Evolutionary conservation across 2,329 filamentous ascomycete genomes (phyloP).

Genomic region (Penicillium aurantiogriseum): DNA sequence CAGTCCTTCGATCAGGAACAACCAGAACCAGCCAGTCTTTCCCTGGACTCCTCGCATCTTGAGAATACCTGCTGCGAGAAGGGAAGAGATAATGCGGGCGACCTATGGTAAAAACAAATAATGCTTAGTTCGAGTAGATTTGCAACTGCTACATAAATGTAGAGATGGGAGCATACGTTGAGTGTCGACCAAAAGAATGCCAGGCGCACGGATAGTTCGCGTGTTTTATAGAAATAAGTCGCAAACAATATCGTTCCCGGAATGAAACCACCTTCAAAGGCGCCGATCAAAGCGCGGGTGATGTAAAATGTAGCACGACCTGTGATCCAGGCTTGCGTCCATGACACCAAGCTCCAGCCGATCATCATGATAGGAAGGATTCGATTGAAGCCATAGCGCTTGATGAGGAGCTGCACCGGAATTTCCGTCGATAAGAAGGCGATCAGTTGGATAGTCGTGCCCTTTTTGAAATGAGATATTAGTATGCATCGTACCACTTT

Average conservation of each 20-base stretch:
- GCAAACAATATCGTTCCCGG: slow-evolving; percentile 57
- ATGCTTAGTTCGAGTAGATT: not conserved
- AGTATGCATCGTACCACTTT: slow-evolving; percentile 34
- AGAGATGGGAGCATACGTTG: slow-evolving; percentile 25
- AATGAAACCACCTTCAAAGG: slow-evolving; percentile 57
- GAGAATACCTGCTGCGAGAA: slow-evolving; percentile 39
- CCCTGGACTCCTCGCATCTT: slow-evolving; percentile 31
- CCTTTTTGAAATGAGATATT: slow-evolving; percentile 28
- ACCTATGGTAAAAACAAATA: slow-evolving; percentile 37
- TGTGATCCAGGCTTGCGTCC: slow-evolving; percentile 45
- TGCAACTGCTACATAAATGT: not conserved
- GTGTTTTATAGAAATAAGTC: slow-evolving; percentile 65
- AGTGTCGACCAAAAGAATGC: not conserved
- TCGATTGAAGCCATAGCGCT: slow-evolving; percentile 54
- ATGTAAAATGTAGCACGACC: slow-evolving; percentile 42
- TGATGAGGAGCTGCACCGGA: slow-evolving; percentile 57
- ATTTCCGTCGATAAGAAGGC: slow-evolving; percentile 55
- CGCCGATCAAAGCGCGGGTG: slow-evolving; percentile 44
- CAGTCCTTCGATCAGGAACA: slow-evolving; percentile 58
- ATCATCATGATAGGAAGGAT: slow-evolving; percentile 58
- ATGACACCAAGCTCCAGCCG: slow-evolving; percentile 52
- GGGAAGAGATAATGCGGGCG: slow-evolving; percentile 35
- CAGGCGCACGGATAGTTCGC: slow-evolving; percentile 63
- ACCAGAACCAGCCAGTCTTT: slow-evolving; percentile 47
- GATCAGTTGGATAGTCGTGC: slow-evolving; percentile 44